Conservation (phyloP, 352 stramenopile species). For the Globisporangium lucens region DNA sequence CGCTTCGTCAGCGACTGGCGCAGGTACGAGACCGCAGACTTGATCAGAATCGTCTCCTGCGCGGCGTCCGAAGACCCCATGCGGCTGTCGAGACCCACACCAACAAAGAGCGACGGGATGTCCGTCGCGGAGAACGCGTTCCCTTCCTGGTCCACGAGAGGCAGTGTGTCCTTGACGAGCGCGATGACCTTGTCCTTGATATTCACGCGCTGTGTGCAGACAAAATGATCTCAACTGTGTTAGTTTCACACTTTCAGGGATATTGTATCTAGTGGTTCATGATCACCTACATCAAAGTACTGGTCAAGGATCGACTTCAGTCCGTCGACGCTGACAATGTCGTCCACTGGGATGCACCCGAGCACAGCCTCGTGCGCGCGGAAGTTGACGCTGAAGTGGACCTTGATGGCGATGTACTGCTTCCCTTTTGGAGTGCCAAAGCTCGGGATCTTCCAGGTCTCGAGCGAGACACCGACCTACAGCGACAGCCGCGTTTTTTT, state of each 20-base stretch:
- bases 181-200: slow-evolving; percentile 80
- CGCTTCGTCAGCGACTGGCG: slow-evolving; percentile 50
- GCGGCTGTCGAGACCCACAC: slow-evolving; percentile 56
- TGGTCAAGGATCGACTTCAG: slow-evolving; percentile 53
- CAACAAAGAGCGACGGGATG: slow-evolving; percentile 52
- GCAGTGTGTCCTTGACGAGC: slow-evolving; percentile 54
- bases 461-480: slow-evolving; percentile 60
- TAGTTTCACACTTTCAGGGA: neutral
- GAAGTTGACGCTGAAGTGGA: slow-evolving; percentile 81
- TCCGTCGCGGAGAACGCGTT: slow-evolving; percentile 32
- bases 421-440: slow-evolving; percentile 26
- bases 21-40: slow-evolving; percentile 55
- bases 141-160: slow-evolving; percentile 26
- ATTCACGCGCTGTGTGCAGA: slow-evolving; percentile 28
- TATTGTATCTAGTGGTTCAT: neutral
- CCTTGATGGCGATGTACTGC: slow-evolving; percentile 64
- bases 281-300: slow-evolving; percentile 41
- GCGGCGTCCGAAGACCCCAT: slow-evolving; percentile 30
- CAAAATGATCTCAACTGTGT: neutral
- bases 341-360: slow-evolving; percentile 45
- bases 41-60: slow-evolving; percentile 51
- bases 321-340: slow-evolving; percentile 33
- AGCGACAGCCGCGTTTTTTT: neutral
- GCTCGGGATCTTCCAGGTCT: slow-evolving; percentile 55
- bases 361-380: slow-evolving; percentile 60